Conservation (phyloP, 2,329 filamentous ascomycete species). For the Curvularia lunata region DNA sequence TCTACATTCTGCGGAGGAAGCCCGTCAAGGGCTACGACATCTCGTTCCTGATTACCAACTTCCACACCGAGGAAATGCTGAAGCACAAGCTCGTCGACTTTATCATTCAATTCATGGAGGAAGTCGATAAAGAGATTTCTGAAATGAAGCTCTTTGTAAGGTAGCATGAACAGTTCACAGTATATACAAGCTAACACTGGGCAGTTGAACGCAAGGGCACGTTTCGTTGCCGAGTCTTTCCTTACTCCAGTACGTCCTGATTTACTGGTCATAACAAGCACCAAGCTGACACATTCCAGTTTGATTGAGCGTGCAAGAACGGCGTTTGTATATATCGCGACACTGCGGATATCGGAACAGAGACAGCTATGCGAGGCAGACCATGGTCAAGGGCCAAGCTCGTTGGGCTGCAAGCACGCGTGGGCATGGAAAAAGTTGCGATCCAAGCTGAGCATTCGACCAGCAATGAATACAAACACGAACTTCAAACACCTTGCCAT, state of each 20-base stretch:
- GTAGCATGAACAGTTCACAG: slow-evolving; percentile 20
- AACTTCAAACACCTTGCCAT: slow-evolving; percentile 2
- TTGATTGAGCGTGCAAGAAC: slow-evolving; percentile 31
- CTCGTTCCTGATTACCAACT: slow-evolving; percentile 97
- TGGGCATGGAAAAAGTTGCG: slow-evolving; percentile 10
- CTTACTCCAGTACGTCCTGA: slow-evolving; percentile 76
- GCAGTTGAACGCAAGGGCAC: slow-evolving; percentile 92
- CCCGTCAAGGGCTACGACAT: slow-evolving; percentile 99
- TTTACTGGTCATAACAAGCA: not conserved
- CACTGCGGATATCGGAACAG: slow-evolving; percentile 8
- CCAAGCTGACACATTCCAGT: slow-evolving; percentile 20
- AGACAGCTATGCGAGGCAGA: slow-evolving; percentile 6
- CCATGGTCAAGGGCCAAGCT: slow-evolving; percentile 1
- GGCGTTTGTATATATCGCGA: slow-evolving; percentile 19
- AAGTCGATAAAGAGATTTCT: slow-evolving; percentile 99
- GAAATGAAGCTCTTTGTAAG: slow-evolving; percentile 99
- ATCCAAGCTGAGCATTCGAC: slow-evolving; percentile 19
- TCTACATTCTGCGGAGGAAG: slow-evolving; percentile 95
- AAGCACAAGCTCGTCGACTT: slow-evolving; percentile 99
- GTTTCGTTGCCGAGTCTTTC: slow-evolving; percentile 98
- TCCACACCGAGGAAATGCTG: slow-evolving; percentile 97
- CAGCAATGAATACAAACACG: slow-evolving; percentile 22
- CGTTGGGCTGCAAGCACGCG: slow-evolving; percentile 7
- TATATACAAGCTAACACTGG: slow-evolving; percentile 37
- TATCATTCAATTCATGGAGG: slow-evolving; percentile 99